Evolutionary conservation across 2,329 filamentous ascomycete genomes (phyloP), one percentile per base, ranked within the genome.

Genomic region (Sarocladium oryzae): DNA sequence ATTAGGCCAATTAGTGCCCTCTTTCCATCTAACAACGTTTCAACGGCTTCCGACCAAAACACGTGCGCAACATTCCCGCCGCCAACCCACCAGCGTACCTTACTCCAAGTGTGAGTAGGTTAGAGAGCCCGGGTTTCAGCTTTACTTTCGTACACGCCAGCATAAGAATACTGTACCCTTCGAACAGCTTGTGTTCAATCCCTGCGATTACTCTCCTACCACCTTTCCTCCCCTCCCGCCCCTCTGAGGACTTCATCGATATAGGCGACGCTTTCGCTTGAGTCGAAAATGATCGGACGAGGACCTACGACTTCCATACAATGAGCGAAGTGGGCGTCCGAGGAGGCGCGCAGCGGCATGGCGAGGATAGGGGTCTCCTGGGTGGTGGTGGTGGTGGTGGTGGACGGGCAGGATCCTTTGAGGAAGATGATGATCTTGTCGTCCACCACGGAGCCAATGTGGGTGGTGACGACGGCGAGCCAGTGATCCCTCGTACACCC

Each of bases 401-500:
- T n/a, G 40, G 23, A 26, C 26, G 26, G 20, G n/a, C 4, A 23
- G 43, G 28, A 4, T 48, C 7, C n/a, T 48, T 48, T 26, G 26
- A 45, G 21, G 40, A 48, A 20, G 43, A 48, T 7, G 43, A 48
- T 48, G 43, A 48, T 21, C 28, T 48, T 4, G 28, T 48, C 16
- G 43, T 48, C 9, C 28, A 48, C 33, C 28, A 24, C 5, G 43
- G 43, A 30, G 43, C 28, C 28, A 13, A 13, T 4, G 6, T 5
- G 7, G 28, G 10, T 26, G 56, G 59, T 15, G 54, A 57, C n/a
- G 55, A 59, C 37, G 57, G 58, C n/a, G n/a, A 36, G 52, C 55
- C 33, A 61, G 55, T n/a, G 56, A 56, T 50, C 38, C 57, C 66
- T 37, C 64, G 70, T 54, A 77, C 79, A 32, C 79, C 85, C 8